These are phyloP conservation scores for Petunia hybrid DNA, from an alignment of 305 asterid genomes.

Conservation along the genomic window DNA sequence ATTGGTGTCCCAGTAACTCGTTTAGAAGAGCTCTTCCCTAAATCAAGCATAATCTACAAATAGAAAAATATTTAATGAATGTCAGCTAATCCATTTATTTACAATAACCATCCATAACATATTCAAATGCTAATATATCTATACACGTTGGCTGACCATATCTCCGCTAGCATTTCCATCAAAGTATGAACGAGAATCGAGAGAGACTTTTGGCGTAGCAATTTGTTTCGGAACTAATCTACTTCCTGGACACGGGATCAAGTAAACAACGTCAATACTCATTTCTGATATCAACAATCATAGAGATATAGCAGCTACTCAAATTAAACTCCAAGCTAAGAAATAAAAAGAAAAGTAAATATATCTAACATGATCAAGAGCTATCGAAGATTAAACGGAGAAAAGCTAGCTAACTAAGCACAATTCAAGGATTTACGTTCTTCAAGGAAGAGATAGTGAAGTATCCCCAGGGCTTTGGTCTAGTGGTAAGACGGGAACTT, in stretches of 20 bases:
- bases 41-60: constrained; percentile 56
- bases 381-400: neutral
- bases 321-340: neutral
- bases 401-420: neutral
- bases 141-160: constrained; percentile 51
- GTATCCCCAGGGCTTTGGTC: neutral
- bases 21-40: constrained; percentile 56
- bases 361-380: neutral
- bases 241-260: constrained; percentile 59
- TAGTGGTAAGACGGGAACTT: neutral
- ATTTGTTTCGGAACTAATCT: constrained; percentile 52
- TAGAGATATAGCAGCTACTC: neutral
- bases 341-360: neutral
- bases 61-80: constrained; percentile 17
- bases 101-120: constrained; percentile 15
- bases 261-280: constrained; percentile 31
- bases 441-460: no score
- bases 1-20: constrained; percentile 62
- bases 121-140: neutral
- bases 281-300: constrained; percentile 1
- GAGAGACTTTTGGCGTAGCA: constrained; percentile 50
- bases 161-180: constrained; percentile 59
- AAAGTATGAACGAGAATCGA: constrained; percentile 55
- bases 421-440: neutral
- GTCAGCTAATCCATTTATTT: constrained; percentile 22